phyloP scores from a whole-genome alignment of 305 asterid species.

The Stenogyne calaminthoides region DNA sequence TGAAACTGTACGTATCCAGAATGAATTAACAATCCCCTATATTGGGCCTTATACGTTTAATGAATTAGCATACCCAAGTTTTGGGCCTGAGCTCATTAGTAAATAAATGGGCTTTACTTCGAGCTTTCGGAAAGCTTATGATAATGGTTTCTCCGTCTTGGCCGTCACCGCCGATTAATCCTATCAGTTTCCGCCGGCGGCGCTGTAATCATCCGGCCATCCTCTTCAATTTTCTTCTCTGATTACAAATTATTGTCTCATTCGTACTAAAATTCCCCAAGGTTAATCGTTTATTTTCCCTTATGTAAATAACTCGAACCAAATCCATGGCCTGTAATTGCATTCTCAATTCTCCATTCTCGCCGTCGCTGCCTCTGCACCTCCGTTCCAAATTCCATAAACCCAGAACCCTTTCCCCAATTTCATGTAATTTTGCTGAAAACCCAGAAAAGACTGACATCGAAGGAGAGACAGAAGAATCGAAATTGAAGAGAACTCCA shows the following conservation, averaged over 20 bases:
- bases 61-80: not conserved
- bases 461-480: slow-evolving; percentile 41
- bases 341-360: slow-evolving; percentile 47
- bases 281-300: not conserved
- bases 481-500: slow-evolving; percentile 38
- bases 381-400: slow-evolving; percentile 35
- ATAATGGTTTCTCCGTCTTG: slow-evolving; percentile 9
- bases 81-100: not conserved
- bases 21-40: no score
- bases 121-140: not conserved
- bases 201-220: not conserved
- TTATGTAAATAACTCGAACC: slow-evolving; percentile 12
- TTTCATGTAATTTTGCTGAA: slow-evolving; percentile 36
- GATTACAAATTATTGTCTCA: not conserved
- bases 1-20: no score
- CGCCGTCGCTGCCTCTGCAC: slow-evolving; percentile 34
- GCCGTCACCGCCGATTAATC: slow-evolving; percentile 27
- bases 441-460: slow-evolving; percentile 23
- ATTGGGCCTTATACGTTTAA: not conserved
- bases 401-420: slow-evolving; percentile 39
- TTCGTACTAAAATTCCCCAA: slow-evolving; percentile 9
- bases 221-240: not conserved
- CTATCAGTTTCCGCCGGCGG: slow-evolving; percentile 25
- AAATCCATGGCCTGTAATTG: slow-evolving; percentile 52
- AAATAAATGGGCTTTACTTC: not conserved